Evolutionary conservation across 2,329 filamentous ascomycete species (phyloP).

Genomic region (Rhexocercosporidium sp.): DNA sequence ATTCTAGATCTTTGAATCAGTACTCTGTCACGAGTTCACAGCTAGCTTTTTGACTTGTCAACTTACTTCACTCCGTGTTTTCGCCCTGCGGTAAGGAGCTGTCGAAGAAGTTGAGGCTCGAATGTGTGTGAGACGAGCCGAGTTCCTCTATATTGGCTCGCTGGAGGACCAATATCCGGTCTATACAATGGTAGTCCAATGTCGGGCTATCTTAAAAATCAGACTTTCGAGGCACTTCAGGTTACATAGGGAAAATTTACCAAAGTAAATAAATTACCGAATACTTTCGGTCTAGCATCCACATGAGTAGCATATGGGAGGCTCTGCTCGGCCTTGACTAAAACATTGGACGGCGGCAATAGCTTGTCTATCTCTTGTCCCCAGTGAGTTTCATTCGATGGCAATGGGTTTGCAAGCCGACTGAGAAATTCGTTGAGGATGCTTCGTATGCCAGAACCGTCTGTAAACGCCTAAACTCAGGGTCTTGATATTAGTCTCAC

Average conservation of each 20-base stretch:
- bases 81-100: conserved; percentile 15
- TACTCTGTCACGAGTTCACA: not conserved
- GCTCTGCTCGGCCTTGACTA: conserved; percentile 10
- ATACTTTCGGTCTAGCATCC: not conserved
- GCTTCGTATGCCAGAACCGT: conserved; percentile 17
- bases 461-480: conserved; percentile 13
- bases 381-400: conserved; percentile 7
- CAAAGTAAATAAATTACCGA: not conserved
- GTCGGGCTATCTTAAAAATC: conserved; percentile 15
- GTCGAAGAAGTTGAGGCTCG: conserved; percentile 7
- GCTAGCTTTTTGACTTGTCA: not conserved
- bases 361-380: conserved; percentile 16
- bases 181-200: conserved; percentile 19
- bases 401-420: conserved; percentile 8
- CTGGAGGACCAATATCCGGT: conserved; percentile 15
- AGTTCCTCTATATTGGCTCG: conserved; percentile 9
- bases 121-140: conserved; percentile 16
- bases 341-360: conserved; percentile 1
- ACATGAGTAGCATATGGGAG: not conserved
- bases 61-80: conserved; percentile 13
- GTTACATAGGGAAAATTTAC: not conserved
- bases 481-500: too few relatives aligned
- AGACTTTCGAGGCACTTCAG: not conserved
- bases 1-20: not conserved
- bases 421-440: conserved; percentile 20